Evolutionary conservation across 805 yeast genomes (phyloP).

Genomic region (Hyphopichia homilentoma): DNA sequence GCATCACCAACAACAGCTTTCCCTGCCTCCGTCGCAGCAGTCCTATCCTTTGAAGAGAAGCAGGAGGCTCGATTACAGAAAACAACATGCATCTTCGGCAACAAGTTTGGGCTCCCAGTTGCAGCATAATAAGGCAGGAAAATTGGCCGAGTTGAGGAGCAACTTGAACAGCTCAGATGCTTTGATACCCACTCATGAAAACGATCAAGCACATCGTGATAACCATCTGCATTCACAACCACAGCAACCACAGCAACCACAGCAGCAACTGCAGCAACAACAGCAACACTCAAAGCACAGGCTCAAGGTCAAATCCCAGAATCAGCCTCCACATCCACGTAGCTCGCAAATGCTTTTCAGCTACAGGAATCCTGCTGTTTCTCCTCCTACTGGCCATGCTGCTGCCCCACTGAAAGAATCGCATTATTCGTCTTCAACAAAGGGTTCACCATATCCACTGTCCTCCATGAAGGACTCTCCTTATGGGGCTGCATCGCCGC

Average conservation of each 20-base stretch:
- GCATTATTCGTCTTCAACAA: too few relatives aligned
- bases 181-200: conserved; percentile 1
- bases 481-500: conserved; percentile 10
- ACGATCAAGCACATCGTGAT: conserved; percentile 1
- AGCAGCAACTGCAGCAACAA: conserved; percentile 1
- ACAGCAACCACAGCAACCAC: conserved; percentile 6
- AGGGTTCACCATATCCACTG: too few relatives aligned
- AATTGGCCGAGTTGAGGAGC: conserved; percentile 17
- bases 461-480: too few relatives aligned
- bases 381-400: conserved; percentile 1
- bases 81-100: conserved; percentile 14
- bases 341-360: conserved; percentile 34
- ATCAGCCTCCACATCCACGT: conserved; percentile 14
- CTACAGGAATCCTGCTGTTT: conserved; percentile 24
- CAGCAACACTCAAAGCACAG: conserved; percentile 7
- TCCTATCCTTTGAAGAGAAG: conserved; percentile 33
- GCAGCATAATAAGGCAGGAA: conserved; percentile 19
- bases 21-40: too few relatives aligned
- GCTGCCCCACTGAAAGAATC: conserved; percentile 11
- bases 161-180: conserved; percentile 9
- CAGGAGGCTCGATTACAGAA: conserved; percentile 38
- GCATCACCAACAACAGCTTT: conserved; percentile 2
- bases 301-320: conserved; percentile 4
- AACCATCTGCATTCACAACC: conserved; percentile 3
- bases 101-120: conserved; percentile 18